phyloP scores from a whole-genome alignment of 768 basidiomycete species.

The Aureoboletus auriporus region DNA sequence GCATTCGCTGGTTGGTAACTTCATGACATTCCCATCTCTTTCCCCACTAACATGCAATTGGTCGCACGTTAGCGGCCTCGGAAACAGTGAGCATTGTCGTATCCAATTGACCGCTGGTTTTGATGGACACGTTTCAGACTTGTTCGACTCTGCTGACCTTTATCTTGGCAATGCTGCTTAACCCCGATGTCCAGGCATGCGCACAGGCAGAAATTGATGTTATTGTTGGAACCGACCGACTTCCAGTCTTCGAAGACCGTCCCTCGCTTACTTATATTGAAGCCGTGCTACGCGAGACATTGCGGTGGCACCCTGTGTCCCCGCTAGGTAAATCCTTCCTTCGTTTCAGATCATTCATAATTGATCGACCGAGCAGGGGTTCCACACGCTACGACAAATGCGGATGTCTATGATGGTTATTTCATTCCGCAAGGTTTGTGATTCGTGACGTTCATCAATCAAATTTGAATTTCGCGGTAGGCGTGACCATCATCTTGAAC shows the following conservation, averaged over 20 bases:
- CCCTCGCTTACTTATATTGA: slow-evolving; percentile 24
- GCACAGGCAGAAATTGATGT: slow-evolving; percentile 37
- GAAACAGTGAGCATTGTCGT: slow-evolving; percentile 22
- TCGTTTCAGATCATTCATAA: not conserved
- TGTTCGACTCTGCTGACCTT: slow-evolving; percentile 30
- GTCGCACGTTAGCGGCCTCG: slow-evolving; percentile 19
- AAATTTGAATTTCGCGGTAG: slow-evolving; percentile 2
- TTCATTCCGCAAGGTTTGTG: slow-evolving; percentile 50
- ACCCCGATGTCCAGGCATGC: slow-evolving; percentile 34
- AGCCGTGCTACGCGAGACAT: slow-evolving; percentile 30
- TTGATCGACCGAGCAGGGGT: slow-evolving; percentile 18
- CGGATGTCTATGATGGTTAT: slow-evolving; percentile 45
- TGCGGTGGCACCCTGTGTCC: slow-evolving; percentile 34
- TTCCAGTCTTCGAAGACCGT: slow-evolving; percentile 31
- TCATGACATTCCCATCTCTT: not conserved
- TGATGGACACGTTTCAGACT: slow-evolving; percentile 21
- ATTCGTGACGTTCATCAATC: no score
- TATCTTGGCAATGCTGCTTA: slow-evolving; percentile 33
- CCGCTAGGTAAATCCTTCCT: slow-evolving; percentile 27
- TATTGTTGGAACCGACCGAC: slow-evolving; percentile 27
- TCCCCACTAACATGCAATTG: not conserved
- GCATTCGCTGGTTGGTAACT: slow-evolving; percentile 26
- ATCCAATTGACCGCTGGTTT: not conserved
- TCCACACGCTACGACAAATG: slow-evolving; percentile 32
- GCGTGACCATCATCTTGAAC: slow-evolving; percentile 29